Base-by-base conservation (phyloP, 805 yeast genomes). In the Schizosaccharomyces pombe region DNA sequence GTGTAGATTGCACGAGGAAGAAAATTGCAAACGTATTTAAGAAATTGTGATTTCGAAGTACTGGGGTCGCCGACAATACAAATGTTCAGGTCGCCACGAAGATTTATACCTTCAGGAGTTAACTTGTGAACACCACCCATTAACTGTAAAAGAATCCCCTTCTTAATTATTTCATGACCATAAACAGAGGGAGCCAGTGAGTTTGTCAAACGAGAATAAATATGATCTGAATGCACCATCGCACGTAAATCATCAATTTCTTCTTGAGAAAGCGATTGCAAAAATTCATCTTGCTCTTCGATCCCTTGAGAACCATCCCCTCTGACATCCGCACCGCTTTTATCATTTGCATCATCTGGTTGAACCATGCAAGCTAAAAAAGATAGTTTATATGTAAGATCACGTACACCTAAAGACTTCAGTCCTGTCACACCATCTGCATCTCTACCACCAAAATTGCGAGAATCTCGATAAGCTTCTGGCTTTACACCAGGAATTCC, bases 21-120 rank as follows among this genome's bases (percentile, higher is more conserved):
- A 65, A 89, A 85, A 1, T 83, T 77, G 61, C 86, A 81, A 12
- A 91, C 94, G 66, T 91, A 91, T 67, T 91, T 91, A 64, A 89
- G 72, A 64, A 89, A 89, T 67, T 89, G 98, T 0, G 96, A 87
- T 67, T 89, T 89, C 33, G 97, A 85, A 9, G 97, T 89, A 1
- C 96, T 86, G 2, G 98, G 98, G 66, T 89, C 98, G 52, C 98
- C 98, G 54, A 89, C 97, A 59, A 89, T 75, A 72, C 98, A 89
- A 47, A 89, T 81, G 65, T 89, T 89, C 63, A 89, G 89, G 65
- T 89, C 98, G 61, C 98, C 98, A 73, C 98, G 79, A 58, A 89
- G 73, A 61, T 86, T 81, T 60, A 89, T 89, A 29, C 97, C 97
- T 65, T 89, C 98, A 14, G 85, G 77, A 0, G 98, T 89, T 56